Conservation (phyloP, 148 eudicot genomes). For the Silene conica region DNA sequence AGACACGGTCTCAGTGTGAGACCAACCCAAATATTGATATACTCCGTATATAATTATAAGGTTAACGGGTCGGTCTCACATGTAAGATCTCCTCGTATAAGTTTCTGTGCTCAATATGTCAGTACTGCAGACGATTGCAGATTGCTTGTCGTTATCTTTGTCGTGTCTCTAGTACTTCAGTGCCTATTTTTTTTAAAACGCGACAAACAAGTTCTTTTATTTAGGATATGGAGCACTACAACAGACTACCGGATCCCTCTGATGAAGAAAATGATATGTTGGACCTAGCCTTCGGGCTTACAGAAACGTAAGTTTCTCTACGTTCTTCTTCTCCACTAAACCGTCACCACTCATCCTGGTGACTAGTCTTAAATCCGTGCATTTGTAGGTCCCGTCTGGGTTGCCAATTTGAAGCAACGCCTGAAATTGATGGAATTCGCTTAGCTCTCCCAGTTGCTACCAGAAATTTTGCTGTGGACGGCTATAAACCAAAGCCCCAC, state of each 20-base stretch:
- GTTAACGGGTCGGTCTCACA: not conserved
- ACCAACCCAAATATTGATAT: not conserved
- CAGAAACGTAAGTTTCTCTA: conserved; percentile 63
- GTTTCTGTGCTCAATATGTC: not conserved
- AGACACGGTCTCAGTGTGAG: not conserved
- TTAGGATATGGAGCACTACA: conserved; percentile 76
- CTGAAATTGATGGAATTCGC: conserved; percentile 85
- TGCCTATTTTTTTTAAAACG: not conserved
- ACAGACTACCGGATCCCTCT: conserved; percentile 75
- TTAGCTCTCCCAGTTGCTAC: conserved; percentile 87
- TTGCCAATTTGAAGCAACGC: conserved; percentile 81
- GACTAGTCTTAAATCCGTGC: not conserved
- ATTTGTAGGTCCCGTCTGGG: conserved; percentile 82
- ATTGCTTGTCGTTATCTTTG: not conserved
- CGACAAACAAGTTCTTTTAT: conserved; percentile 16
- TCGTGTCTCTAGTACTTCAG: not conserved
- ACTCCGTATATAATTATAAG: not conserved
- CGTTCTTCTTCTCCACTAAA: not conserved
- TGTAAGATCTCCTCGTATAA: not conserved
- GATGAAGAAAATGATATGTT: conserved; percentile 99
- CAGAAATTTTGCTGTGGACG: conserved; percentile 93
- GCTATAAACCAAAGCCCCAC: conserved; percentile 50
- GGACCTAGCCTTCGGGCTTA: conserved; percentile 95
- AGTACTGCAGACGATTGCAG: not conserved
- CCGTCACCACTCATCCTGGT: not conserved